Evolutionary conservation across 164 flowering plant genomes (phyloP), one percentile per base, ranked within the genome.

Genomic region (Annona squamosa): DNA sequence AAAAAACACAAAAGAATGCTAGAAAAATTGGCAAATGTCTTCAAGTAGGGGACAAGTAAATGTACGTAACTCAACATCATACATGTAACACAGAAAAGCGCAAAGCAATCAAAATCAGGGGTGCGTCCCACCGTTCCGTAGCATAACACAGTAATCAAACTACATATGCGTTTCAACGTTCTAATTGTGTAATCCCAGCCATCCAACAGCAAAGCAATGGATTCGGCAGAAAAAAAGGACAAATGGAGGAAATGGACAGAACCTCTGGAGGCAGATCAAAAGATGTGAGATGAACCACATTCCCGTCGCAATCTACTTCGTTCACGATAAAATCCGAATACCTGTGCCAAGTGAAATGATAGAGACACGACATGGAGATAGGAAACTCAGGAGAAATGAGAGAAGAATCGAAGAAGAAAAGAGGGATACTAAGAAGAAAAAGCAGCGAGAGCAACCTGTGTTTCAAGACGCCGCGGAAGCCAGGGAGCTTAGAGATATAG

Each of bases 251-350:
- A 52, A 52, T 52, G 1, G 9, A 6, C 59, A 52, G 59, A 52
- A 91, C 97, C 91, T 90, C 92, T 0, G 81, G 79, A 69, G 98
- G 97, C 13, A 87, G 86, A 76, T 87, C 91, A 69, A 93, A 79
- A 61, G 84, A 82, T 46, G 89, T 90, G 77, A 95, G 79, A 75
- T 84, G 96, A 76, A 87, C 94, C 73, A 93, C 91, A 72, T 90
- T 89, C 47, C 97, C 97, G 73, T 91, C 93, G n/a, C 63, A 74
- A 82, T 87, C 98, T 13, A 95, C 97, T 84, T 93, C 99, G 75
- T 95, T 91, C 1, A 95, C 99, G 13, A 95, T 93, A 72, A 93
- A 95, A 85, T 95, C 99, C 17, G 97, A 79, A 74, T 95, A 93
- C 84, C 97, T 92, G 68, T 52, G 46, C 17, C 7, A 1, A 52